A percentile compares a stretch with the other conserved stretches of the same genome.
Evolutionary conservation across 805 yeast genomes (phyloP).

Genomic region (Pichia occidentalis): DNA sequence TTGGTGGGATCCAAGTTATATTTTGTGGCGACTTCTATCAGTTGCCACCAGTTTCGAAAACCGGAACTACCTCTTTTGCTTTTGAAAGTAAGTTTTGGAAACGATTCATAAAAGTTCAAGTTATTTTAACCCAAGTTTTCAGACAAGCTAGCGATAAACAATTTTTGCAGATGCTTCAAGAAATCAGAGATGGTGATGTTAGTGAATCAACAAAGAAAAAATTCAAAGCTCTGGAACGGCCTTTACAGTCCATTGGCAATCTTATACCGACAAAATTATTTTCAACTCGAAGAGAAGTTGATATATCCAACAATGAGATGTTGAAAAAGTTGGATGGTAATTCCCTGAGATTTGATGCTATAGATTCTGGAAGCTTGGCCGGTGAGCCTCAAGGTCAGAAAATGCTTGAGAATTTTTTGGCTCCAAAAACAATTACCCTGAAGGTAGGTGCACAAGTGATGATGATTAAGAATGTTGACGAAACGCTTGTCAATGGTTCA

Average conservation of each 20-base stretch:
- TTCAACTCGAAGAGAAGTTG: constrained; percentile 69
- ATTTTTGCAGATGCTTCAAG: constrained; percentile 69
- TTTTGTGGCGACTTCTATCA: constrained; percentile 81
- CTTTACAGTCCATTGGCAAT: constrained; percentile 45
- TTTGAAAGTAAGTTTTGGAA: constrained; percentile 64
- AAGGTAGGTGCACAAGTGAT: constrained; percentile 76
- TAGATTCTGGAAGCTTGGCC: constrained; percentile 45
- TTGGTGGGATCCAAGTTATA: constrained; percentile 75
- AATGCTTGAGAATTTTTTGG: constrained; percentile 51
- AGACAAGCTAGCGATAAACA: constrained; percentile 70
- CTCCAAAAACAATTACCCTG: constrained; percentile 49
- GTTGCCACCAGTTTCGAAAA: constrained; percentile 61
- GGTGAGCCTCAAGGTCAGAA: constrained; percentile 38
- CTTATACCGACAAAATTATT: constrained; percentile 70
- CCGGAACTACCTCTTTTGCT: constrained; percentile 40
- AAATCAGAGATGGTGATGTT: constrained; percentile 60
- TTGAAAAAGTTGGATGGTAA: constrained; percentile 41
- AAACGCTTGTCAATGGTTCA: constrained; percentile 68
- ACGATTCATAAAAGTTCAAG: constrained; percentile 46
- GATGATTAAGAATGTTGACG: constrained; percentile 73
- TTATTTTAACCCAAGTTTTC: constrained; percentile 58
- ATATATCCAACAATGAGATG: constrained; percentile 50
- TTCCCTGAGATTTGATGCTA: constrained; percentile 38
- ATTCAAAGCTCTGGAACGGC: constrained; percentile 48
- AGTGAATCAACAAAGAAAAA: constrained; percentile 40